These are phyloP conservation scores for Pezizomycotina sp. DNA, from an alignment of 2,329 filamentous ascomycete species.

Conservation along the genomic window DNA sequence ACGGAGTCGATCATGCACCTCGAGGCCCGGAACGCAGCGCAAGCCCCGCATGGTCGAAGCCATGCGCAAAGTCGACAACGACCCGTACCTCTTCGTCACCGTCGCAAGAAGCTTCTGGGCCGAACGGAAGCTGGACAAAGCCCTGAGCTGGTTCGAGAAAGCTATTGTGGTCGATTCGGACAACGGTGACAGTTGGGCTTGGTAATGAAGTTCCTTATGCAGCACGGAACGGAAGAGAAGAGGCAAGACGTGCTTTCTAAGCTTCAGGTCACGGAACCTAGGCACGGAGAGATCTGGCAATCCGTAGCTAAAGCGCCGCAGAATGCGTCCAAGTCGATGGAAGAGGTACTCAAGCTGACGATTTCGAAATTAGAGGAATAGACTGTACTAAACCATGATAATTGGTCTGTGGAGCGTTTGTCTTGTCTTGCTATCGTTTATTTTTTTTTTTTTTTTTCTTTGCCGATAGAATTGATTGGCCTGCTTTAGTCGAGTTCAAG, in stretches of 20 bases:
- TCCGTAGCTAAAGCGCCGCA: constrained; percentile 65
- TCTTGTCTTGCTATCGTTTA: no score
- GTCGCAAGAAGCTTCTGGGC: constrained; percentile 93
- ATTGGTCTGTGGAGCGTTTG: no score
- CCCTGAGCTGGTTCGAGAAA: constrained; percentile 94
- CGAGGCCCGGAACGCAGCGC: constrained; percentile 74
- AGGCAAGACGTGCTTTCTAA: constrained; percentile 65
- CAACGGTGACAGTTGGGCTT: constrained; percentile 85
- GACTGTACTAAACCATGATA: no score
- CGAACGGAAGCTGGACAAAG: constrained; percentile 81
- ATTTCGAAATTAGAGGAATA: constrained; percentile 39
- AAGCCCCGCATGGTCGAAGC: constrained; percentile 84
- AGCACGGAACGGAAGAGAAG: constrained; percentile 90
- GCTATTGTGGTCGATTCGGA: constrained; percentile 77
- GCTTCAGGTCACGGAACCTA: constrained; percentile 67
- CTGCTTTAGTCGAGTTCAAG: no score
- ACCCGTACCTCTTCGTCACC: constrained; percentile 73
- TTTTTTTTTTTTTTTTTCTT: no score
- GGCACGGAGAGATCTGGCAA: constrained; percentile 89
- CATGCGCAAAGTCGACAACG: constrained; percentile 91
- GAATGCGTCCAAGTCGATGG: constrained; percentile 56
- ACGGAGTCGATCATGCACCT: constrained; percentile 90
- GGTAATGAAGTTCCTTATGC: constrained; percentile 87
- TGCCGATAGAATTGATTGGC: no score
- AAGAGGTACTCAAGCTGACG: constrained; percentile 71